Evolutionary conservation across 371 early-diverging fungal species (phyloP).

Genomic region (Lichtheimia corymbifera): DNA sequence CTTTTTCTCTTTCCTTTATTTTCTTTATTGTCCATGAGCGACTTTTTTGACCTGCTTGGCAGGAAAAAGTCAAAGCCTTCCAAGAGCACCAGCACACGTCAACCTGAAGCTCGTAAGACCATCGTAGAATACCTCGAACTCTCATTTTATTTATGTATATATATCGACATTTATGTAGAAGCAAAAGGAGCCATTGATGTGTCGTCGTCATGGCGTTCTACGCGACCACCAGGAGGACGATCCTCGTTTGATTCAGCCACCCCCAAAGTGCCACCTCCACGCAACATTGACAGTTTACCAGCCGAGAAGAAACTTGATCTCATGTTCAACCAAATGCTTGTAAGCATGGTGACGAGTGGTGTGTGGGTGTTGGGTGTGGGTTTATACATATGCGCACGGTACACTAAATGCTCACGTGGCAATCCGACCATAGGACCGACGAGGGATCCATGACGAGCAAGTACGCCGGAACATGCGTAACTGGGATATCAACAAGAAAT

Average conservation of each 20-base stretch:
- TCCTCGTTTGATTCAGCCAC: conserved; percentile 5
- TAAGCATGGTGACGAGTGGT: conserved; percentile 8
- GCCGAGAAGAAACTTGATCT: conserved; percentile 29
- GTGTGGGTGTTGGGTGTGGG: background rate
- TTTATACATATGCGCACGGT: too few species aligned
- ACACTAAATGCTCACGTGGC: background rate
- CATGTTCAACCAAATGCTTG: conserved; percentile 45
- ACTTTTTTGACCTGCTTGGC: conserved; percentile 30
- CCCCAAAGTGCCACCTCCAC: background rate
- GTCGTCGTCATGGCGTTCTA: conserved; percentile 13
- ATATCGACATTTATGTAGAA: background rate
- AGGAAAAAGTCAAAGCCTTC: conserved; percentile 20
- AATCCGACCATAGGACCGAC: conserved; percentile 27
- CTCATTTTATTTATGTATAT: background rate
- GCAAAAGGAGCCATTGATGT: conserved; percentile 7
- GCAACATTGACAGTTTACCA: conserved; percentile 25
- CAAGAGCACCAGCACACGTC: conserved; percentile 2
- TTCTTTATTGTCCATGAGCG: conserved; percentile 19
- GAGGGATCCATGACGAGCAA: conserved; percentile 44
- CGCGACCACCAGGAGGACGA: background rate
- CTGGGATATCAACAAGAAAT: conserved; percentile 45
- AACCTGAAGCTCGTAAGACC: background rate
- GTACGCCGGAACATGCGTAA: conserved; percentile 31
- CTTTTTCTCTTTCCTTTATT: background rate
- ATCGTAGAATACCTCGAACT: background rate